Percentiles rank a stretch among this genome's conserved stretches.
phyloP scores from a whole-genome alignment of 2,329 filamentous ascomycete species.

The Kalmusia sp. region DNA sequence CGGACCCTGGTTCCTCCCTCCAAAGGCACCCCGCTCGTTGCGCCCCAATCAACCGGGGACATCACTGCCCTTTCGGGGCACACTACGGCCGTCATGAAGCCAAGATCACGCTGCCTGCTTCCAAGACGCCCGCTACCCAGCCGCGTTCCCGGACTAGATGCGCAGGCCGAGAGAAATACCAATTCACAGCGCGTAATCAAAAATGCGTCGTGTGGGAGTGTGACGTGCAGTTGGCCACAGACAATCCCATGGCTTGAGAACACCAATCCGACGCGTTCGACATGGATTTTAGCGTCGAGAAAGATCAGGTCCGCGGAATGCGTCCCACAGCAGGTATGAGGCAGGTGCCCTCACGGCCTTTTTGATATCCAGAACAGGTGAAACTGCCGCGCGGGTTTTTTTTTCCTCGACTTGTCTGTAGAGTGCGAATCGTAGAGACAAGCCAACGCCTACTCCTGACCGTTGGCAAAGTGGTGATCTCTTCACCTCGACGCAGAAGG shows the following conservation, averaged over 20 bases:
- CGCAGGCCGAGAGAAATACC: not conserved
- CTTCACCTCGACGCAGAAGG: too few relatives aligned
- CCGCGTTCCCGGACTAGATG: too few relatives aligned
- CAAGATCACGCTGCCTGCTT: slow-evolving; percentile 1
- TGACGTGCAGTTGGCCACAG: not conserved
- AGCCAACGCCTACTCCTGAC: too few relatives aligned
- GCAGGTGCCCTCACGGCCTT: too few relatives aligned
- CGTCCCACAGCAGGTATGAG: not conserved
- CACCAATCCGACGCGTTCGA: not conserved
- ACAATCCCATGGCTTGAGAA: not conserved
- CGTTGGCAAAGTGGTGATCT: too few relatives aligned
- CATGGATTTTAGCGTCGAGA: not conserved
- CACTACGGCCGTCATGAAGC: not conserved
- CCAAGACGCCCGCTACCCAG: too few relatives aligned
- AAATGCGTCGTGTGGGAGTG: too few relatives aligned
- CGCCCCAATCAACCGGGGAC: slow-evolving; percentile 3
- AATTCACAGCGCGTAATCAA: not conserved
- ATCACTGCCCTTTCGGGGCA: not conserved
- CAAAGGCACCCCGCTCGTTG: not conserved
- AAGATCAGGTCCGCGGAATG: not conserved
- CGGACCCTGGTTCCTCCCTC: slow-evolving; percentile 1
- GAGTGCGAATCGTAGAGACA: too few relatives aligned
- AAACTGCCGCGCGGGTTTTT: too few relatives aligned
- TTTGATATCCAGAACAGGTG: too few relatives aligned
- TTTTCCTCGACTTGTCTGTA: too few relatives aligned